Base-by-base conservation (phyloP, 2,329 filamentous ascomycete genomes). In the Fusarium sterilihyphosum region DNA sequence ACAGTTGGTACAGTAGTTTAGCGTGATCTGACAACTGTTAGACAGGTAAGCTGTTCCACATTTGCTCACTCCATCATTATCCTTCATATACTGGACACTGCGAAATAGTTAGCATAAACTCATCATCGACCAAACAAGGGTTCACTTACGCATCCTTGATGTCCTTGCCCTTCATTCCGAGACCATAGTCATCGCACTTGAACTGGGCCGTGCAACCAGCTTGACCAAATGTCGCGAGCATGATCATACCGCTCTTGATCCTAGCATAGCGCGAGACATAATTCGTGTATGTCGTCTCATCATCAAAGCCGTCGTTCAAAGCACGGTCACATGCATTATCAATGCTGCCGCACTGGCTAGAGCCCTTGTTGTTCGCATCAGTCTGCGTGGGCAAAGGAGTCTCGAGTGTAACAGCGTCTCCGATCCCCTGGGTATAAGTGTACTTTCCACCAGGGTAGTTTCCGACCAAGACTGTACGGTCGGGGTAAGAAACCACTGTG, bases 1-100 rank as follows among this genome's bases (percentile, higher is more conserved):
- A 17, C 70, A 75, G 6, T 70, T 68, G 5, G 72, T 73, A 31
- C 73, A 75, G 37, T 75, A 75, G 53, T 75, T 73, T 3, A 62
- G 13, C 1, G 58, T 73, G 20, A 75, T 44, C 12, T 67, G 70
- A 5, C 70, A 75, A 0, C 8, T 73, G 52, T 75, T 73, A 0
- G 73, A 75, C 0, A 75, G 64, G 29, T 75, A 75, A 0, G 60
- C 54, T 29, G 65, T 73, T 40, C 72, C 73, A 8, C 73, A 75
- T 31, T 75, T 75, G 14, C 22, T 38, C 6, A 71, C 61, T 5
- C 50, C 63, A 20, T 71, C 50, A 29, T 75, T 73, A 24, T 73
- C 61, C 40, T 75, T 73, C 61, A 74, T 61, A 14, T 65, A 47
- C 17, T 62, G 41, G 16, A 64, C 56, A 31, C 61, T 64, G 8